Evolutionary conservation across 441 rosid species (phyloP), one percentile per base, ranked within the genome.

Genomic region (Metrosideros polymorpha): DNA sequence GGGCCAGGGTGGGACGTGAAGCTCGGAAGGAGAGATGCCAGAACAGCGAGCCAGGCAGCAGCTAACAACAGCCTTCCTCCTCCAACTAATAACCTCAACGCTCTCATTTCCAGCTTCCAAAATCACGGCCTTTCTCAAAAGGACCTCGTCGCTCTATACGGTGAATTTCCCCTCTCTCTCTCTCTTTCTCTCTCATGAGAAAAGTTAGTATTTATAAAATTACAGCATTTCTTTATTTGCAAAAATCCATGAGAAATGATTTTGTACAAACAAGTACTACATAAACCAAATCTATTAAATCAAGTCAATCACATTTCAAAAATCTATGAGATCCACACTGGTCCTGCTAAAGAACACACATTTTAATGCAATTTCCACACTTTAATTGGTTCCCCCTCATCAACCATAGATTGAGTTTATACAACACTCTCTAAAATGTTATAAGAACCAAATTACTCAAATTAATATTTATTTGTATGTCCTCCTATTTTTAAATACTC

Each of bases 61-160:
- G 79, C 79, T 10, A 71, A 71, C 79, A 25, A 2, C 13, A 22
- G 47, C 79, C 19, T 71, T 39, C 79, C 79, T 39, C 79, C 79
- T 71, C 79, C 79, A 39, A 71, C 79, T n/a, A n/a, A 57, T 39
- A 39, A 71, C 79, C 79, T 71, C n/a, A 12, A 5, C 79, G 79
- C 47, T 71, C 79, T 71, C 79, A 39, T 39, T 71, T 71, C 79
- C 27, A 6, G 47, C 79, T 71, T 71, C 79, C 79, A 71, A 71
- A 71, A 71, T 71, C 79, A 19, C 1, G 95, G 95, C 47, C 94
- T 95, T 83, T 91, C 93, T 83, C 43, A 91, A 76, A 92, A 89
- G 18, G 96, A 94, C 83, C 88, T 94, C 15, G 96, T 93, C 52
- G 91, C 93, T 61, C 87, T 94, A 84, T 95, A 96, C 12, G 98